Conservation (phyloP, 177 flowering plant genomes). For the Vitis hybrid region DNA sequence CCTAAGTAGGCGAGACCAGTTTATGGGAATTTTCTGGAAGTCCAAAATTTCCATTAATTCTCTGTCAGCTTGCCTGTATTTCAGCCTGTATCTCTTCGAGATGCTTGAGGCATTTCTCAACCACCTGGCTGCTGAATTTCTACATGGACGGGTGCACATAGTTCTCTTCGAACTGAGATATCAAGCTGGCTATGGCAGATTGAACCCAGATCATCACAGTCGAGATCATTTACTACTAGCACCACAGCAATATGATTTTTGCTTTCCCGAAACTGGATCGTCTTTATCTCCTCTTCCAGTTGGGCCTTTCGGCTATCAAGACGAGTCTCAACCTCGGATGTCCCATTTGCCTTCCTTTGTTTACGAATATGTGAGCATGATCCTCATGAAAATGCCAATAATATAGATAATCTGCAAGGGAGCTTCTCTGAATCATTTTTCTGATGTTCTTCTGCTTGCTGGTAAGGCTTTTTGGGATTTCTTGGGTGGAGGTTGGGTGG, state of each 20-base stretch:
- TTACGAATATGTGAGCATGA: too few relatives aligned
- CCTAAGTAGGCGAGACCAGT: too few relatives aligned
- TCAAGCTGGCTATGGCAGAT: slow-evolving; percentile 35
- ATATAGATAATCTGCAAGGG: too few relatives aligned
- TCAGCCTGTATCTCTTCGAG: slow-evolving; percentile 27
- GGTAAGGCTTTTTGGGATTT: too few relatives aligned
- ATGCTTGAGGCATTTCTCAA: slow-evolving; percentile 65
- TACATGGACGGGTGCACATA: slow-evolving; percentile 63
- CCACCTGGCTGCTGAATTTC: slow-evolving; percentile 83
- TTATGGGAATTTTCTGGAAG: too few relatives aligned
- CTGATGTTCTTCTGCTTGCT: too few relatives aligned
- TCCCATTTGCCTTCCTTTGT: background rate
- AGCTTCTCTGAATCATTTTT: too few relatives aligned
- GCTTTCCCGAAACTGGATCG: slow-evolving; percentile 44
- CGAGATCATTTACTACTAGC: slow-evolving; percentile 48
- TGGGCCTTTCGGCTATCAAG: slow-evolving; percentile 43
- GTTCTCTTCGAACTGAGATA: slow-evolving; percentile 58
- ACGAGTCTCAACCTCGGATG: slow-evolving; percentile 46
- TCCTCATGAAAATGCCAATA: too few relatives aligned
- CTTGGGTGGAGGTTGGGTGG: too few relatives aligned
- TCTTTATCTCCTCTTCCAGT: slow-evolving; percentile 50
- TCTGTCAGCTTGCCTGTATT: too few relatives aligned
- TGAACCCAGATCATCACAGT: slow-evolving; percentile 46
- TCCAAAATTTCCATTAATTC: too few relatives aligned
- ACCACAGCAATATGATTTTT: slow-evolving; percentile 51